Conservation (phyloP, 2,329 filamentous ascomycete species). For the Cladorrhinum sp. region DNA sequence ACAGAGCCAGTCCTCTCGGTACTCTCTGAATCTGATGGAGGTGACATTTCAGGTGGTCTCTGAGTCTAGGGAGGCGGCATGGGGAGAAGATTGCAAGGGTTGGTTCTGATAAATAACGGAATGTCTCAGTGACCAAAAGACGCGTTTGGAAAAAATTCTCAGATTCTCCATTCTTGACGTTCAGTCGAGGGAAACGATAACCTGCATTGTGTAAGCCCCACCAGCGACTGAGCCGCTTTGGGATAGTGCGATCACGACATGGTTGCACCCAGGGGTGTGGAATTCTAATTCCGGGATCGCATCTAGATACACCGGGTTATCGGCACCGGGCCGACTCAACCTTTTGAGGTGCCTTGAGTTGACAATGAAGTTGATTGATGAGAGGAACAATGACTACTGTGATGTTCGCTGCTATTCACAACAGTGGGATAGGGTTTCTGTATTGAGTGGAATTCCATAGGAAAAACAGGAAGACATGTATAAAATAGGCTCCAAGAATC, state of each 20-base stretch:
- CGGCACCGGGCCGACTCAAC: too few relatives aligned
- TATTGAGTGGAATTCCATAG: too few relatives aligned
- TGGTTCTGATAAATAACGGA: not conserved
- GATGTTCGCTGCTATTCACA: too few relatives aligned
- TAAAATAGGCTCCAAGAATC: too few relatives aligned
- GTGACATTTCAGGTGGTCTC: not conserved
- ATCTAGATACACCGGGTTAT: not conserved
- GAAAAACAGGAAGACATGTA: too few relatives aligned
- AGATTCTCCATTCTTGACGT: not conserved
- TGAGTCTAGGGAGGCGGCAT: not conserved
- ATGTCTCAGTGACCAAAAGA: not conserved
- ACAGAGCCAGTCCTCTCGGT: not conserved
- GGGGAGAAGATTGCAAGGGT: not conserved
- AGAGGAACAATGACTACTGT: too few relatives aligned
- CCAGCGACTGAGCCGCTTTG: not conserved
- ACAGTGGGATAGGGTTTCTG: too few relatives aligned
- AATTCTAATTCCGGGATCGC: not conserved
- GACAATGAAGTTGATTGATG: too few relatives aligned
- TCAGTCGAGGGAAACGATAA: conserved; percentile 6
- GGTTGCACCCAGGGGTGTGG: not conserved
- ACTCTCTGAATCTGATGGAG: not conserved
- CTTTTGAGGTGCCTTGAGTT: too few relatives aligned
- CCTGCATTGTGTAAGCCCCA: not conserved
- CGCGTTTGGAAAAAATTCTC: not conserved
- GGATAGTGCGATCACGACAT: conserved; percentile 3